Evolutionary conservation across 257 asterid genomes (phyloP).

Genomic region (Linaria vulgaris): DNA sequence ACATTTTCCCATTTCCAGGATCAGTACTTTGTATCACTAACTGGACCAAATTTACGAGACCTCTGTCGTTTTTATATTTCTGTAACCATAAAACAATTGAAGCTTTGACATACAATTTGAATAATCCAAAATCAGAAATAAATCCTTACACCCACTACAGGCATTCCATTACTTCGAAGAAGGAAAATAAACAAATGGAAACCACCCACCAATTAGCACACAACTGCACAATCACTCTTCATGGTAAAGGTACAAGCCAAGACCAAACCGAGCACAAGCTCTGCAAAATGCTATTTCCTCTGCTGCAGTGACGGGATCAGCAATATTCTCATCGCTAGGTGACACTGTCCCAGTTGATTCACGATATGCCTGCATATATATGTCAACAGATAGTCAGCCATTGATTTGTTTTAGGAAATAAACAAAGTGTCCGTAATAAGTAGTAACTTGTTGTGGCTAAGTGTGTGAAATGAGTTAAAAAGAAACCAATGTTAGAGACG

Average conservation of each 20-base stretch:
- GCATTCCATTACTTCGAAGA: conserved; percentile 22
- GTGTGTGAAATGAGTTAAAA: too few relatives aligned
- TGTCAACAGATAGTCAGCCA: background rate
- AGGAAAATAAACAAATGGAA: background rate
- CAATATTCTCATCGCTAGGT: conserved; percentile 31
- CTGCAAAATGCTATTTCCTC: conserved; percentile 93
- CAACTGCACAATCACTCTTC: conserved; percentile 41
- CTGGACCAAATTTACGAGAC: too few relatives aligned
- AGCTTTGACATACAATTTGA: background rate
- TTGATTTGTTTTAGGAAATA: background rate
- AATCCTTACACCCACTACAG: conserved; percentile 7
- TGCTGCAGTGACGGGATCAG: conserved; percentile 85
- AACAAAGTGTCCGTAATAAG: background rate
- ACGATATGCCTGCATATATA: conserved; percentile 70
- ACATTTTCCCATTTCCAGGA: too few relatives aligned
- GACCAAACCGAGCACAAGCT: conserved; percentile 95
- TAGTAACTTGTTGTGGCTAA: background rate
- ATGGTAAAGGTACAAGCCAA: conserved; percentile 87
- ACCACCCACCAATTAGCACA: background rate
- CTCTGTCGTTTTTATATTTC: too few relatives aligned
- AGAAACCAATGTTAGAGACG: too few relatives aligned
- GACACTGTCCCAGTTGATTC: conserved; percentile 89
- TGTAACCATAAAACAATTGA: background rate
- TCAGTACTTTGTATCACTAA: too few relatives aligned
- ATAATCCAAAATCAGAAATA: background rate